Evolutionary conservation across 1,284 basidiomycete species (phyloP).

Genomic region (Apiotrichum domesticum): DNA sequence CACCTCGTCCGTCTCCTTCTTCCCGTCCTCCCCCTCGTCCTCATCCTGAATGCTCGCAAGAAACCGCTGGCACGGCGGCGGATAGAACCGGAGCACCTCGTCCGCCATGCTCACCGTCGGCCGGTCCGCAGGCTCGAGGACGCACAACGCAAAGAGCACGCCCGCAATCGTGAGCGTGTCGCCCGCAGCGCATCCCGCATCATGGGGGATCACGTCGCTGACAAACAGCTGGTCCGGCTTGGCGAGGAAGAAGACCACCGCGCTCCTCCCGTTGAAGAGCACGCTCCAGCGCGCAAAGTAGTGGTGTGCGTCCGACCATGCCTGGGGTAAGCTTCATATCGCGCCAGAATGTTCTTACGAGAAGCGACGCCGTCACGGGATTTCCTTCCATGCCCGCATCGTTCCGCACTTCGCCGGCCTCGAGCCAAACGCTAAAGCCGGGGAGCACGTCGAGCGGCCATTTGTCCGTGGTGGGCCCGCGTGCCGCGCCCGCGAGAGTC

Average conservation of each 20-base stretch:
- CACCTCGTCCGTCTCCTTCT: too few species aligned
- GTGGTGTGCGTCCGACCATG: slow-evolving; percentile 10
- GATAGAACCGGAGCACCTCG: neutral
- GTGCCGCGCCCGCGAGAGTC: neutral
- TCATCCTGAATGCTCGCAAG: too few species aligned
- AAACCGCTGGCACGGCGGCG: neutral
- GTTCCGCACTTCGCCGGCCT: neutral
- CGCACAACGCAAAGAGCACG: slow-evolving; percentile 4
- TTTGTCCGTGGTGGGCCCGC: neutral
- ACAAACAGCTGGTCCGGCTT: slow-evolving; percentile 9
- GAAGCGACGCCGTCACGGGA: neutral
- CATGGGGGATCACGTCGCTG: slow-evolving; percentile 1
- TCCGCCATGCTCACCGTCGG: slow-evolving; percentile 7
- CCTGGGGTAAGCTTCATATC: neutral
- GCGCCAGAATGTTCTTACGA: neutral
- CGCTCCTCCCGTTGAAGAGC: slow-evolving; percentile 7
- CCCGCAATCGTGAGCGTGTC: slow-evolving; percentile 2
- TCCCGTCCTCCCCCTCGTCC: too few species aligned
- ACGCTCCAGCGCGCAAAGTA: slow-evolving; percentile 11
- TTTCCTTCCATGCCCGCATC: neutral
- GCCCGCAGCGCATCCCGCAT: neutral
- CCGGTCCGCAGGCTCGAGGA: slow-evolving; percentile 1
- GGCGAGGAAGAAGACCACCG: slow-evolving; percentile 10
- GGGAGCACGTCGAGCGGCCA: slow-evolving; percentile 4
- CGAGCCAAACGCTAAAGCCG: slow-evolving; percentile 2